Base-by-base conservation (phyloP, 2,329 filamentous ascomycete species). In the Pseudocercospora crystallina region DNA sequence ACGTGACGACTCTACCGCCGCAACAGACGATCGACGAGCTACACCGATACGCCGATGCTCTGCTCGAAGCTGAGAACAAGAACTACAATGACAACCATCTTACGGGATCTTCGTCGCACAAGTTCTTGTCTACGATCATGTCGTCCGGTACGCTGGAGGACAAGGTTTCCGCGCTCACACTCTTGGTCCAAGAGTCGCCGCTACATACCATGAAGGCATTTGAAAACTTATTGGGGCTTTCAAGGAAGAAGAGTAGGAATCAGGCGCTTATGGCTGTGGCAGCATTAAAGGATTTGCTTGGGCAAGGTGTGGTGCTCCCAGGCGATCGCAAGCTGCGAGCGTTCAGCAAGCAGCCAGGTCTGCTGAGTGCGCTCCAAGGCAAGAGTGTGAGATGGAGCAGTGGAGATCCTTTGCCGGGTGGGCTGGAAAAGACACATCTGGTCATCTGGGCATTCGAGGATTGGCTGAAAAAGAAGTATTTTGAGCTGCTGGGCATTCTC, bases 51-150 rank as follows among this genome's bases (percentile, higher is more conserved):
- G 90, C 90, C 3, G 81, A 83, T 54, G 77, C 80, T 8, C 77
- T 97, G 5, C 75, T 97, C 14, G 85, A 95, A 47, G 78, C 83
- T 20, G 94, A 99, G 66, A 87, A 87, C 54, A 78, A 82, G 35
- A 77, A 82, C 40, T 99, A 96, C 72, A 79, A 80, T 48, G 81
- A 83, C 20, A 85, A 80, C 35, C 78, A 89, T 60, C 76, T 87
- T 49, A 83, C 88, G 5, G 83, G 89, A 43, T 90, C 89, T 20
- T 94, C 92, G 2, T 92, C 91, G 35, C 88, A 95, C 71, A 95
- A 91, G 69, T 99, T 99, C 76, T 85, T 97, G 78, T 89, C 91
- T 1, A 95, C 90, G 13, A 96, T 99, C 69, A 96, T 97, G 89
- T 78, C 90, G 8, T 95, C 91, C 1, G 94, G 94, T 77, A 99